A percentile compares a stretch with the other conserved stretches of the same genome.
phyloP scores from a whole-genome alignment of 2,329 filamentous ascomycete genomes.

The Exophiala spinifera region DNA sequence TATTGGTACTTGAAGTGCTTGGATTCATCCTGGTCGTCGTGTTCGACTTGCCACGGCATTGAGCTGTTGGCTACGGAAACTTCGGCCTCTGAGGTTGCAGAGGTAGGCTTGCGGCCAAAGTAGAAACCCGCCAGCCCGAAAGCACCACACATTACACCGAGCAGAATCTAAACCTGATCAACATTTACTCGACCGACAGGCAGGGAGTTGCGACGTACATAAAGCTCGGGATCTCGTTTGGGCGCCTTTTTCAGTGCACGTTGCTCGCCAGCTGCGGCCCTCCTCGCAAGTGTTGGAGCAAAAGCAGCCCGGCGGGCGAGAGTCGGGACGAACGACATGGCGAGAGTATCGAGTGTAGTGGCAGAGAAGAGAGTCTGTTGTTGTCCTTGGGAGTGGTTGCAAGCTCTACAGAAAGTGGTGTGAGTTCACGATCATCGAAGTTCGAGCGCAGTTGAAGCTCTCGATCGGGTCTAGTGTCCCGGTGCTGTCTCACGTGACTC shows the following conservation, averaged over 20 bases:
- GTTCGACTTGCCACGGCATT: slow-evolving; percentile 86
- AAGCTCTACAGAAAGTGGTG: slow-evolving; percentile 9
- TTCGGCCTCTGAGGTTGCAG: slow-evolving; percentile 72
- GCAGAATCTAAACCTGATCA: slow-evolving; percentile 65
- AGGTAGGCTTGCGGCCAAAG: slow-evolving; percentile 79
- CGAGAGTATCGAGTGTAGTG: background rate
- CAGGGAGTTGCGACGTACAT: slow-evolving; percentile 50
- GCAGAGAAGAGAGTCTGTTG: slow-evolving; percentile 1
- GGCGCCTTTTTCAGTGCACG: slow-evolving; percentile 55
- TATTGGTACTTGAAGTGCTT: slow-evolving; percentile 70
- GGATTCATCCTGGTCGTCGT: slow-evolving; percentile 59
- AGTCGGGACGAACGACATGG: slow-evolving; percentile 16
- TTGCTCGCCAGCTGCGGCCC: slow-evolving; percentile 40
- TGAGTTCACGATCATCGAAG: slow-evolving; percentile 6
- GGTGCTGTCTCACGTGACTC: background rate
- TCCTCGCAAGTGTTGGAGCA: background rate
- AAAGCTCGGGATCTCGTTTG: slow-evolving; percentile 70
- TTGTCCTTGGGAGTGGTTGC: background rate
- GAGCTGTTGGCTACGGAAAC: slow-evolving; percentile 71
- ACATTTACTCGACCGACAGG: background rate
- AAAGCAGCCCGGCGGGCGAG: slow-evolving; percentile 10
- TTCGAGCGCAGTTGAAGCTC: background rate
- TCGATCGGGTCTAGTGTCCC: background rate
- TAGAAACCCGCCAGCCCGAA: slow-evolving; percentile 82
- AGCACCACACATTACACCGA: slow-evolving; percentile 84